Evolutionary conservation across 306 rosid species (phyloP).

Genomic region (Cicer pinnatifidum): DNA sequence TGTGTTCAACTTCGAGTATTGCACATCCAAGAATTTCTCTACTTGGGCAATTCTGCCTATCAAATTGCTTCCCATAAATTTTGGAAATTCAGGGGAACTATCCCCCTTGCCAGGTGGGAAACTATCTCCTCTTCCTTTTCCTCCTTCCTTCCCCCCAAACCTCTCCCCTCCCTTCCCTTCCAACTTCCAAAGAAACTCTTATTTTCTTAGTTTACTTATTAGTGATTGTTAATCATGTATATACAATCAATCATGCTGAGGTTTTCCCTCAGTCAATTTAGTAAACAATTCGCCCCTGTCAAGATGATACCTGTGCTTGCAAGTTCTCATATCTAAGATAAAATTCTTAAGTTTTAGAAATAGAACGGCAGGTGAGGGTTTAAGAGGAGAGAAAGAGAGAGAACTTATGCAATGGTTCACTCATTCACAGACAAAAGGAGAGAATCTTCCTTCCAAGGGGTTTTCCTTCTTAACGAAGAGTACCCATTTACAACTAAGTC

Average conservation of each 20-base stretch:
- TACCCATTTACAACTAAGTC: slow-evolving; percentile 9
- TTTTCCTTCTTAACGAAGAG: slow-evolving; percentile 1
- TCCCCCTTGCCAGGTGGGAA: background rate
- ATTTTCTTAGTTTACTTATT: background rate
- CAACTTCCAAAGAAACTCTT: background rate
- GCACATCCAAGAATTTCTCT: background rate
- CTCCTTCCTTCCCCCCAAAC: background rate
- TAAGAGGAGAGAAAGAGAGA: slow-evolving; percentile 1
- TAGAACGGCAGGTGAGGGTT: background rate
- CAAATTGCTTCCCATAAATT: background rate
- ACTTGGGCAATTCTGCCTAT: background rate
- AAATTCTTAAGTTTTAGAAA: slow-evolving; percentile 5
- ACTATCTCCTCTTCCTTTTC: background rate
- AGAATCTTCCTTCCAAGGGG: background rate
- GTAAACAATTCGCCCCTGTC: background rate
- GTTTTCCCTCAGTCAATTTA: background rate
- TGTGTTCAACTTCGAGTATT: background rate
- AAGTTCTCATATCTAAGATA: background rate
- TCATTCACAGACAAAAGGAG: slow-evolving; percentile 28
- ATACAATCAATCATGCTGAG: background rate
- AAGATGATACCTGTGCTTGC: background rate
- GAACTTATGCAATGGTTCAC: background rate
- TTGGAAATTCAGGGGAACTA: background rate
- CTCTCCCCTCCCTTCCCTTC: background rate
- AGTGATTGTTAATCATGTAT: background rate